Evolutionary conservation across 2,329 filamentous ascomycete species (phyloP).

Genomic region (Fusarium compactum): DNA sequence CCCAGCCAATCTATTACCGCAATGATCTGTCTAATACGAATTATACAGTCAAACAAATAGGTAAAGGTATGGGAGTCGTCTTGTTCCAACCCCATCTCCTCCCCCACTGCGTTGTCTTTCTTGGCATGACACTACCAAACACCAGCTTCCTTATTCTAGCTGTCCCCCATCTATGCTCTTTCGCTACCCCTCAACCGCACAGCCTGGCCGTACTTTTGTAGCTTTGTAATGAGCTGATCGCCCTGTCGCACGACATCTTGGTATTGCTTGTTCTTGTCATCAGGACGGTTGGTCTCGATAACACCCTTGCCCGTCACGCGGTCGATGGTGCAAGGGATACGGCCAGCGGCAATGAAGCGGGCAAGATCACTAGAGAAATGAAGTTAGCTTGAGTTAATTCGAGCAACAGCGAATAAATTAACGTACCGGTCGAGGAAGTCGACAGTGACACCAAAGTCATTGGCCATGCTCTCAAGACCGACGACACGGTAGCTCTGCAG

Average conservation of each 20-base stretch:
- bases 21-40: conserved; percentile 48
- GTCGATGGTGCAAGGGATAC: conserved; percentile 97
- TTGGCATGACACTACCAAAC: conserved; percentile 30
- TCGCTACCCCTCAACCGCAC: conserved; percentile 95
- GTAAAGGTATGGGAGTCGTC: conserved; percentile 36
- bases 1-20: conserved; percentile 43
- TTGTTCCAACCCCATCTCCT: conserved; percentile 12
- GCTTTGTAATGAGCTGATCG: conserved; percentile 96
- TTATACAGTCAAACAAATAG: conserved; percentile 47
- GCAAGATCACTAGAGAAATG: conserved; percentile 79
- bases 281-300: conserved; percentile 97
- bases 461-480: conserved; percentile 96
- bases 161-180: conserved; percentile 66
- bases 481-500: conserved; percentile 98
- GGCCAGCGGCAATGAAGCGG: conserved; percentile 94
- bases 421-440: conserved; percentile 94
- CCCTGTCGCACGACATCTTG: conserved; percentile 97
- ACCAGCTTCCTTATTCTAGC: conserved; percentile 2
- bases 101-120: conserved; percentile 21
- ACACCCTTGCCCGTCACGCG: conserved; percentile 95
- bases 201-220: conserved; percentile 98
- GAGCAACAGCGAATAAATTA: not conserved
- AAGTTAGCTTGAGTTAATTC: conserved; percentile 1
- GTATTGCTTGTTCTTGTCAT: conserved; percentile 99
- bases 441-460: conserved; percentile 95